A percentile compares a stretch with the other conserved stretches of the same genome.
Conservation (phyloP, 768 basidiomycete species). For the Leucosporidium scottii region DNA sequence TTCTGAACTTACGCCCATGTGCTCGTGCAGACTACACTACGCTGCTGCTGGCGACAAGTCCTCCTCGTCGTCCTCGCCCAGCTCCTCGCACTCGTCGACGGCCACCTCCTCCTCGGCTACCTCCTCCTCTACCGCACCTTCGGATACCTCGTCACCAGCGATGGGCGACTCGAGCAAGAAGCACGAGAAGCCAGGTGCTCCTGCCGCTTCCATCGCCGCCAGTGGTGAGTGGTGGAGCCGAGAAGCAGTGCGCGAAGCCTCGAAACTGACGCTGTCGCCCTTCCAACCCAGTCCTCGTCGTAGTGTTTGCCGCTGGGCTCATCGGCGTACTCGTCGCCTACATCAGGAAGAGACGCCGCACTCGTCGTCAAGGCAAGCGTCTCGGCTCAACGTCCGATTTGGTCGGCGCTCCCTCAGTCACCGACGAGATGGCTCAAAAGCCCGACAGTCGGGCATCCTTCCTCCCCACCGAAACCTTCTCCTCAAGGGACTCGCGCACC, state of each 20-base stretch:
- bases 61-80: not conserved
- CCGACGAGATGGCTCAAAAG: conserved; percentile 12
- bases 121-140: not conserved
- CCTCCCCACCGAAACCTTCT: conserved; percentile 11
- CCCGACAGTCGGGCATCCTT: conserved; percentile 7
- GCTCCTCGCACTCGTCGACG: not conserved
- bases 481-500: conserved; percentile 1
- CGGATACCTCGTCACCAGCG: not conserved
- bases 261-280: not conserved
- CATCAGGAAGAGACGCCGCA: not conserved
- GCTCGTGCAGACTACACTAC: not conserved
- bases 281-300: not conserved
- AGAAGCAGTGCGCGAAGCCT: no score
- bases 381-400: conserved; percentile 18
- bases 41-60: not conserved
- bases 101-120: not conserved
- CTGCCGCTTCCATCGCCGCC: not conserved
- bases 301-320: not conserved
- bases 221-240: not conserved
- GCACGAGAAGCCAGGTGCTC: not conserved
- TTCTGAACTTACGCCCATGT: not conserved
- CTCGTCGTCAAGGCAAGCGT: conserved; percentile 11
- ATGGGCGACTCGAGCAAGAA: not conserved
- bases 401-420: not conserved
- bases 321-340: not conserved